Conservation (phyloP, 108 stramenopile genomes). For the Fistulifera pelliculosa region DNA sequence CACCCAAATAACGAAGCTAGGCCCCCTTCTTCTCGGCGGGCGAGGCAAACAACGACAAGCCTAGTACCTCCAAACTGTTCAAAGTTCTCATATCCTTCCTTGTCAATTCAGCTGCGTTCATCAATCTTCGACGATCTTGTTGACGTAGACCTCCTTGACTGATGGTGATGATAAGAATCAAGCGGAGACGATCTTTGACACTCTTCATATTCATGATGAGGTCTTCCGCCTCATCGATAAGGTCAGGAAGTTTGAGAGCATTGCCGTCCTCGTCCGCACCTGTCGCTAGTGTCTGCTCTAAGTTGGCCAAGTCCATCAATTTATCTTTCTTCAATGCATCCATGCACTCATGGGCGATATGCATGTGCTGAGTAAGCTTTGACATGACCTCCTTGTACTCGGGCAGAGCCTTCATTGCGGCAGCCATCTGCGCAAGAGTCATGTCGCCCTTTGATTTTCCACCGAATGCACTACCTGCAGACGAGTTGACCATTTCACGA, state of each 20-base stretch:
- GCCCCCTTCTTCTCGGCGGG: slow-evolving; percentile 6
- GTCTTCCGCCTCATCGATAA: slow-evolving; percentile 56
- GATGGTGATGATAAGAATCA: slow-evolving; percentile 76
- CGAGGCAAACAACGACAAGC: slow-evolving; percentile 4
- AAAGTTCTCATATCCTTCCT: slow-evolving; percentile 38
- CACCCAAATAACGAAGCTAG: slow-evolving; percentile 15
- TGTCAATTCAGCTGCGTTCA: slow-evolving; percentile 60
- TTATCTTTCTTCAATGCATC: slow-evolving; percentile 55
- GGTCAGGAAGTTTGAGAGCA: slow-evolving; percentile 44
- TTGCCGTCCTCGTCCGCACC: slow-evolving; percentile 80
- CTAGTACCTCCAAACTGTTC: slow-evolving; percentile 51
- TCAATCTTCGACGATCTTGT: slow-evolving; percentile 48
- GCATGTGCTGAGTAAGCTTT: slow-evolving; percentile 90
- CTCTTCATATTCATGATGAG: slow-evolving; percentile 35
- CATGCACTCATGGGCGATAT: slow-evolving; percentile 90
- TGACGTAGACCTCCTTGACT: slow-evolving; percentile 66
- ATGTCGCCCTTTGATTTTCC: slow-evolving; percentile 37
- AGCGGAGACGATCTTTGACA: slow-evolving; percentile 59
- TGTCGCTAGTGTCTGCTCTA: slow-evolving; percentile 92
- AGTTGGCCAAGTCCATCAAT: slow-evolving; percentile 71
- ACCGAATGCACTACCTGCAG: slow-evolving; percentile 31
- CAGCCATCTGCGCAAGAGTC: slow-evolving; percentile 81
- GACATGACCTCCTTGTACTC: slow-evolving; percentile 92
- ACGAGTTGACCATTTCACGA: slow-evolving; percentile 67
- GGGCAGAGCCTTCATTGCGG: slow-evolving; percentile 85